Percentiles rank a stretch among this genome's conserved stretches.
Evolutionary conservation across 169 alveolate species (phyloP).

Genomic region (Plasmodium chabaudi): DNA sequence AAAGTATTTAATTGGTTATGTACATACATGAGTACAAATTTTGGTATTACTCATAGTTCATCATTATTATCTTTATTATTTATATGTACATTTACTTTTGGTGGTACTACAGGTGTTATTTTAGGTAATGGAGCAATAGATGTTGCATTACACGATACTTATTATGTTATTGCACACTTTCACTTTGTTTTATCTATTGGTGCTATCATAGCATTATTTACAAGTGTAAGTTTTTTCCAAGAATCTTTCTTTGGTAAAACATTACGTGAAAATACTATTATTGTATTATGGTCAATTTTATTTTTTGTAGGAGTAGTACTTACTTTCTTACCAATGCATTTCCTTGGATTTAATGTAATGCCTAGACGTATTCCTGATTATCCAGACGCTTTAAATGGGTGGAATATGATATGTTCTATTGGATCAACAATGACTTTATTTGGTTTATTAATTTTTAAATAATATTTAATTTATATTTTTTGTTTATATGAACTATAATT

Average conservation of each 20-base stretch:
- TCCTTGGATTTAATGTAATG: slow-evolving; percentile 85
- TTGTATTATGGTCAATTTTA: slow-evolving; percentile 76
- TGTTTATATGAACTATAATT: slow-evolving; percentile 27
- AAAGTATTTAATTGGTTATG: slow-evolving; percentile 84
- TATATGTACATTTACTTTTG: slow-evolving; percentile 81
- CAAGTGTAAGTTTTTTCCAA: slow-evolving; percentile 74
- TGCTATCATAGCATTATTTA: slow-evolving; percentile 78
- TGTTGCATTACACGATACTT: slow-evolving; percentile 84
- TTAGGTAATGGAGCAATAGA: slow-evolving; percentile 88
- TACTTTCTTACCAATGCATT: slow-evolving; percentile 85
- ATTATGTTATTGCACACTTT: slow-evolving; percentile 85
- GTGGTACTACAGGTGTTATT: slow-evolving; percentile 88
- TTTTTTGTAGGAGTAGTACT: slow-evolving; percentile 77
- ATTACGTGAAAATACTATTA: slow-evolving; percentile 23
- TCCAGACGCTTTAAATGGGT: slow-evolving; percentile 82
- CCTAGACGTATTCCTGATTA: slow-evolving; percentile 89
- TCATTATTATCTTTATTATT: slow-evolving; percentile 79
- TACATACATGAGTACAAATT: slow-evolving; percentile 72
- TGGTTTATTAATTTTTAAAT: slow-evolving; percentile 35
- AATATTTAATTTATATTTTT: slow-evolving; percentile 5
- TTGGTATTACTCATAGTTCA: slow-evolving; percentile 15
- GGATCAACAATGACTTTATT: slow-evolving; percentile 72
- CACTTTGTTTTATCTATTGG: slow-evolving; percentile 86
- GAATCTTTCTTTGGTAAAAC: slow-evolving; percentile 75
- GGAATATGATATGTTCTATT: slow-evolving; percentile 78